Evolutionary conservation across 331 rosid genomes (phyloP), one percentile per base, ranked within the genome.

Genomic region (Malus hybrid): DNA sequence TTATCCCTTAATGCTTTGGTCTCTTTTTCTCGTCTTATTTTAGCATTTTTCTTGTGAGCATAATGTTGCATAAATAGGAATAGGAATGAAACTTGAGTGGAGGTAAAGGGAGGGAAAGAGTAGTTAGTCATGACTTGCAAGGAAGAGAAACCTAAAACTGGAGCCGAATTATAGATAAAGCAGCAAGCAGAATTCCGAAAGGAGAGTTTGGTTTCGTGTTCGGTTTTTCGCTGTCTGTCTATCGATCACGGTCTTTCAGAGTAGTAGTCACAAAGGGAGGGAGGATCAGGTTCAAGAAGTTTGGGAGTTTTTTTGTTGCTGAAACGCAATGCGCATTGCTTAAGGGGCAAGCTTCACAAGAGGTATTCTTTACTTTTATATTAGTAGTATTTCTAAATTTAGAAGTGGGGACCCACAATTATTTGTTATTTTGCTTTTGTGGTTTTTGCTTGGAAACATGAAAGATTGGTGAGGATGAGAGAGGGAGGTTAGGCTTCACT

Each of bases 61-160:
- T 22, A 56, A 7, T 75, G 39, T 68, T 60, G 29, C 65, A 56
- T 76, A 56, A 39, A 48, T 71, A 48, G 76, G 22, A 18, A 66
- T 62, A 19, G 24, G 15, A 30, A 50, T 10, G 46, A 63, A 20
- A 70, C 42, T 39, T 39, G 81, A 81, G 81, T 81, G 46, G 24
- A 81, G 22, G 74, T 42, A 30, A 75, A 81, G 81, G 74, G 70
- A 53, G 34, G 75, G 72, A 66, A 39, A 55, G 60, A 28, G n/a
- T 53, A 33, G 58, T 26, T 75, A 46, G 74, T 29, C 42, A 22
- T 89, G 84, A 52, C 95, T 85, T 89, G 90, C 87, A 91, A 86
- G 95, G 73, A 89, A 83, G 70, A 33, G 56, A 60, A 30, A n/a
- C 63, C 48, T n/a, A 50, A 48, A 29, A 62, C 56, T 60, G 46